Conservation (phyloP, 148 eudicot genomes). For the Talinum fruticosum region DNA sequence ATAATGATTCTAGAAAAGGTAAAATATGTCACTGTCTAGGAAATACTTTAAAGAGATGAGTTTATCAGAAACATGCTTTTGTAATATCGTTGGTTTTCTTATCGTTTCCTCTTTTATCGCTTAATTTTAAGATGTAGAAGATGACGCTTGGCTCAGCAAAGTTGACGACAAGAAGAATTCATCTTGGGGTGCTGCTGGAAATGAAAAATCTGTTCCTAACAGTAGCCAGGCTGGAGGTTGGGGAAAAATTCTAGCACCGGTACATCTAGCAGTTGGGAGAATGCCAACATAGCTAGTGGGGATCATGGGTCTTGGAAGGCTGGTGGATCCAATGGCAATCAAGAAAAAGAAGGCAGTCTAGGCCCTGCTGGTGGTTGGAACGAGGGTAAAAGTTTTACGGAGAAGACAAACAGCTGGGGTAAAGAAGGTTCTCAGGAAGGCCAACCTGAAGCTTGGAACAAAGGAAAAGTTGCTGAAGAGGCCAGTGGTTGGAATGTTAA, state of each 20-base stretch:
- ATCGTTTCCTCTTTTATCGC: background rate
- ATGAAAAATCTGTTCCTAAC: slow-evolving; percentile 23
- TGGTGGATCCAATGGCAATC: slow-evolving; percentile 24
- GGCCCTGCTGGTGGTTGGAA: slow-evolving; percentile 20
- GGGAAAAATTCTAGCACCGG: slow-evolving; percentile 20
- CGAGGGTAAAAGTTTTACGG: slow-evolving; percentile 1
- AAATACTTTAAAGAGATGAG: background rate
- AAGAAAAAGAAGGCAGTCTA: slow-evolving; percentile 11
- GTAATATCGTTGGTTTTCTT: slow-evolving; percentile 10
- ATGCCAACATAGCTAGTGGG: slow-evolving; percentile 22
- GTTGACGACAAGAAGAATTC: slow-evolving; percentile 4
- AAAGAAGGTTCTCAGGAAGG: slow-evolving; percentile 16
- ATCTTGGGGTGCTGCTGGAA: slow-evolving; percentile 18
- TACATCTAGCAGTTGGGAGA: slow-evolving; percentile 37
- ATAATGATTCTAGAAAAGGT: slow-evolving; percentile 15
- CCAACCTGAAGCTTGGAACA: slow-evolving; percentile 25
- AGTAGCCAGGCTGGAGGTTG: slow-evolving; percentile 37
- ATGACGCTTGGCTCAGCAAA: slow-evolving; percentile 46
- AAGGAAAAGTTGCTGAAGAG: slow-evolving; percentile 18
- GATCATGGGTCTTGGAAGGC: slow-evolving; percentile 31
- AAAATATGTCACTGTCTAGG: background rate
- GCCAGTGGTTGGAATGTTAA: slow-evolving; percentile 24
- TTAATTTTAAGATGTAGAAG: background rate
- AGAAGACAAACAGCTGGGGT: slow-evolving; percentile 21
- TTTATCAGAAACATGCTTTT: background rate